Evolutionary conservation across 1,284 basidiomycete species (phyloP).

Genomic region (Leccinum holopus): DNA sequence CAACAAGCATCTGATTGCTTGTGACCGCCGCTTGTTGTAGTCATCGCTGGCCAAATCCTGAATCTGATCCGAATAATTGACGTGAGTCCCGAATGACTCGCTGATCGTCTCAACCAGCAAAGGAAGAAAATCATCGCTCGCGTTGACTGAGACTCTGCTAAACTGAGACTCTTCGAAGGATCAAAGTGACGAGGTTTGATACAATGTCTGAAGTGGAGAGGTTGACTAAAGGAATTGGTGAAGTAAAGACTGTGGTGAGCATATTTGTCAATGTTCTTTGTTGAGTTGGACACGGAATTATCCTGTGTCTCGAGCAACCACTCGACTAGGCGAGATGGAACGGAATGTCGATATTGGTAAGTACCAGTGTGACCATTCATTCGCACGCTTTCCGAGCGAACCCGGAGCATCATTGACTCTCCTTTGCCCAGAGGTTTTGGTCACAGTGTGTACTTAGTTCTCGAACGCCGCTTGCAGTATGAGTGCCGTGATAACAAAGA

Average conservation of each 20-base stretch:
- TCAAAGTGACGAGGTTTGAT: constrained; percentile 71
- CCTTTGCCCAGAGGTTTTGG: constrained; percentile 69
- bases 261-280: constrained; percentile 77
- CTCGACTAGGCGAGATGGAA: constrained; percentile 86
- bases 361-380: constrained; percentile 72
- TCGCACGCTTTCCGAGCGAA: constrained; percentile 73
- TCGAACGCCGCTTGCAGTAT: constrained; percentile 72
- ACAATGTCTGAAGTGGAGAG: constrained; percentile 90
- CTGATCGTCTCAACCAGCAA: constrained; percentile 78
- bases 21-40: constrained; percentile 51
- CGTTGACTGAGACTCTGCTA: constrained; percentile 56
- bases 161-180: constrained; percentile 48
- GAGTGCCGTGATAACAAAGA: constrained; percentile 76
- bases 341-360: constrained; percentile 91
- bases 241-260: constrained; percentile 83
- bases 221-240: constrained; percentile 82
- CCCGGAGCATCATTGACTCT: constrained; percentile 76
- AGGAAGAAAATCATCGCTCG: constrained; percentile 69
- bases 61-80: constrained; percentile 97
- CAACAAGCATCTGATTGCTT: constrained; percentile 74
- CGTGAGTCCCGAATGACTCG: constrained; percentile 76
- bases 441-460: constrained; percentile 51
- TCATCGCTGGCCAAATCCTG: constrained; percentile 77
- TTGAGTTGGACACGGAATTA: constrained; percentile 47
- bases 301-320: constrained; percentile 73